Conservation (phyloP, 768 basidiomycete genomes). For the Termitomyces sp. region DNA sequence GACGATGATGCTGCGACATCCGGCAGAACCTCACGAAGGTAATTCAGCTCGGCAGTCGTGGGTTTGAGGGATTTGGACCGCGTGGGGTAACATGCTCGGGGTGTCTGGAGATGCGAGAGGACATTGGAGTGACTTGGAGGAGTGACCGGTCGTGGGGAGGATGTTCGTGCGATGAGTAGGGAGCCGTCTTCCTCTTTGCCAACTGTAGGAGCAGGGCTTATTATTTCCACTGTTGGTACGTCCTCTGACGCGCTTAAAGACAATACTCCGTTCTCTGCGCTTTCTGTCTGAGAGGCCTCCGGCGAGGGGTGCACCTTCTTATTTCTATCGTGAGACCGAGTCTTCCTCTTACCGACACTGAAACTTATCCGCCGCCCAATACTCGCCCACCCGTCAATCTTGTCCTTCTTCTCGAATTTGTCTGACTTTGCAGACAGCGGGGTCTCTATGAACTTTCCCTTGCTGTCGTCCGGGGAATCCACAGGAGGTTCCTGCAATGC, state of each 20-base stretch:
- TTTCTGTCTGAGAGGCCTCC: conserved; percentile 4
- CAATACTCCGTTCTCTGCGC: conserved; percentile 4
- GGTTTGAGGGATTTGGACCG: conserved; percentile 42
- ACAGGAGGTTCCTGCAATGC: not conserved
- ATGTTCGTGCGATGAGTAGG: not conserved
- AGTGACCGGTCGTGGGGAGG: conserved; percentile 10
- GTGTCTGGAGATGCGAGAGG: not conserved
- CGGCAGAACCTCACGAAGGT: conserved; percentile 64
- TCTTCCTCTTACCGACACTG: conserved; percentile 43
- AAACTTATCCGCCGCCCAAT: conserved; percentile 59
- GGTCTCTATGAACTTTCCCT: conserved; percentile 32
- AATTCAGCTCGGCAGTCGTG: conserved; percentile 52
- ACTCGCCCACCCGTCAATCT: conserved; percentile 53
- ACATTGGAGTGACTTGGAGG: conserved; percentile 7
- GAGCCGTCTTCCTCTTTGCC: not conserved
- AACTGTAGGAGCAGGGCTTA: conserved; percentile 5
- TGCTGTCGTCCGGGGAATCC: conserved; percentile 7
- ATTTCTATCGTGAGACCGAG: conserved; percentile 25
- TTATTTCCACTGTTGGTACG: conserved; percentile 3
- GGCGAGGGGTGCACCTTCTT: conserved; percentile 8
- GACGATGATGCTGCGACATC: conserved; percentile 44
- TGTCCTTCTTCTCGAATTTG: conserved; percentile 27
- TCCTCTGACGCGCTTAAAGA: not conserved
- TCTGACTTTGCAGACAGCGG: conserved; percentile 25
- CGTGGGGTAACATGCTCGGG: conserved; percentile 13